Conservation (phyloP, 2,329 filamentous ascomycete species). For the Harringtonia aguacate region DNA sequence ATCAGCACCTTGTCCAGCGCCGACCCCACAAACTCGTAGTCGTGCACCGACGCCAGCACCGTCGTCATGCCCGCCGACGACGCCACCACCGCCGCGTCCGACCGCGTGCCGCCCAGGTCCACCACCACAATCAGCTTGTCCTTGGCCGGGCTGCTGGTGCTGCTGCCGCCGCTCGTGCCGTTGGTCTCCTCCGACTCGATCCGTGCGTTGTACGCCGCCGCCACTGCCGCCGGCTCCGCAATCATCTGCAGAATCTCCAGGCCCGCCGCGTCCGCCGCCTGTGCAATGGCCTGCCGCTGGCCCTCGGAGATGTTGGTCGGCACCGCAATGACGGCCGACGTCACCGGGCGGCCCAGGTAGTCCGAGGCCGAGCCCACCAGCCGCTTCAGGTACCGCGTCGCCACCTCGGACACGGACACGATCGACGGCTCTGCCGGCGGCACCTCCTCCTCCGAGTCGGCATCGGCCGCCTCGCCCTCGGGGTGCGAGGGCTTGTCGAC, state of each 20-base stretch:
- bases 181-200: constrained; percentile 73
- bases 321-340: constrained; percentile 86
- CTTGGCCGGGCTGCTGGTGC: constrained; percentile 41
- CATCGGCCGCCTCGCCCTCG: constrained; percentile 46
- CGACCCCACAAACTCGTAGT: constrained; percentile 84
- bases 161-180: constrained; percentile 81
- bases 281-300: constrained; percentile 71
- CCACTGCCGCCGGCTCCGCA: constrained; percentile 77
- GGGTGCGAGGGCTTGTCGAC: constrained; percentile 50
- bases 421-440: constrained; percentile 40
- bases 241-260: constrained; percentile 90
- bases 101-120: constrained; percentile 85
- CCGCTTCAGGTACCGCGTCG: constrained; percentile 74
- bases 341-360: constrained; percentile 86
- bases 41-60: constrained; percentile 83
- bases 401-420: constrained; percentile 68
- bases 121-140: constrained; percentile 91
- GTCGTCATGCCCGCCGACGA: constrained; percentile 95
- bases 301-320: constrained; percentile 87
- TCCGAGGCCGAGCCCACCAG: constrained; percentile 77
- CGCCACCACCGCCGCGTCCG: constrained; percentile 82
- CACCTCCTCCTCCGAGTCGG: constrained; percentile 18
- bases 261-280: constrained; percentile 68
- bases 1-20: constrained; percentile 85
- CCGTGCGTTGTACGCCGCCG: constrained; percentile 84